These are phyloP conservation scores for Rhizopus microsporus DNA, from an alignment of 371 early-diverging fungal species.

Conservation along the genomic window DNA sequence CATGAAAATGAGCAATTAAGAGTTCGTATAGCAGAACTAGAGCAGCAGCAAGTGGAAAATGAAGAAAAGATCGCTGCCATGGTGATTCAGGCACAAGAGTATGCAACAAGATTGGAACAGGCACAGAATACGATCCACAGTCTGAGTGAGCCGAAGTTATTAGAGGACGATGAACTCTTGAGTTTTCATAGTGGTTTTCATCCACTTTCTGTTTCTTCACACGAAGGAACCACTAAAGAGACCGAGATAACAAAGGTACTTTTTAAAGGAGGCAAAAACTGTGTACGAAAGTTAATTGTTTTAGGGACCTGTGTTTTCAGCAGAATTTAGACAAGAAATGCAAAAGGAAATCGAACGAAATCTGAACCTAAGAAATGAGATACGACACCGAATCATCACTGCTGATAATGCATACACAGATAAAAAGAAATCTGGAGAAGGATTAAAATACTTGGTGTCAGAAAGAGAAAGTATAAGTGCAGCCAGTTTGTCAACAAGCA, in stretches of 20 bases:
- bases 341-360: constrained; percentile 58
- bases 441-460: constrained; percentile 51
- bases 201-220: constrained; percentile 32
- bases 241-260: constrained; percentile 53
- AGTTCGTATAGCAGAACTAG: constrained; percentile 62
- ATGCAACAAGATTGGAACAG: constrained; percentile 62
- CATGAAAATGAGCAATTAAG: constrained; percentile 63
- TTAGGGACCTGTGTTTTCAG: constrained; percentile 55
- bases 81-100: constrained; percentile 67
- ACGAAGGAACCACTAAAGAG: constrained; percentile 33
- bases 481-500: constrained; percentile 32
- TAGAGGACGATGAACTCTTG: constrained; percentile 38
- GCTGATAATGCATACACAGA: constrained; percentile 39
- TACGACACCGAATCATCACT: constrained; percentile 50
- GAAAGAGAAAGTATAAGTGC: constrained; percentile 36
- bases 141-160: constrained; percentile 48
- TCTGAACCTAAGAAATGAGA: constrained; percentile 42
- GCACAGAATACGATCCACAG: constrained; percentile 69
- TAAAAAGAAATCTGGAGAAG: constrained; percentile 47
- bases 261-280: background rate
- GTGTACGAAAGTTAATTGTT: background rate
- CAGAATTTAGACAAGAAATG: constrained; percentile 57
- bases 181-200: constrained; percentile 20
- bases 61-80: constrained; percentile 62
- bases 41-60: constrained; percentile 59